Evolutionary conservation across 208 protist species (phyloP).

Genomic region (Trypanosoma avium): DNA sequence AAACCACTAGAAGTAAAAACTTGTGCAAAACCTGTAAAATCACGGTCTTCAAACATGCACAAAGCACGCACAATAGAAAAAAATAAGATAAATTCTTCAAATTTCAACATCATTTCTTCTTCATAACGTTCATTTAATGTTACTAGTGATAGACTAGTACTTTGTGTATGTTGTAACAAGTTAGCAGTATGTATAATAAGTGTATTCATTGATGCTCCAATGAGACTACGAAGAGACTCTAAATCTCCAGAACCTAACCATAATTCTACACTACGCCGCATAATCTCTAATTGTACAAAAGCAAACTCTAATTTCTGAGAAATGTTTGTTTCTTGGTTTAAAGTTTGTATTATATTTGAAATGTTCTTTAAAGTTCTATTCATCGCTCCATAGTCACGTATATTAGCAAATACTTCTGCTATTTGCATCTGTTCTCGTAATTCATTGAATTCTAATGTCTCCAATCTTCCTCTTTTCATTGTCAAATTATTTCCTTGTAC

Average conservation of each 20-base stretch:
- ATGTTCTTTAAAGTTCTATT: slow-evolving; percentile 10
- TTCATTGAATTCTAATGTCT: slow-evolving; percentile 5
- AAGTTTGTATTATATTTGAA: not conserved
- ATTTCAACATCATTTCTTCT: not conserved
- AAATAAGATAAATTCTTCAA: slow-evolving; percentile 19
- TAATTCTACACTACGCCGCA: slow-evolving; percentile 14
- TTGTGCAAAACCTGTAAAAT: slow-evolving; percentile 19
- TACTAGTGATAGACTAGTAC: not conserved
- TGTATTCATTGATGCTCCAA: slow-evolving; percentile 5
- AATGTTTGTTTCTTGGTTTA: not conserved
- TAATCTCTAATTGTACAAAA: slow-evolving; percentile 17
- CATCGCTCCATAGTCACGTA: slow-evolving; percentile 21
- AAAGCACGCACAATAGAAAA: slow-evolving; percentile 24
- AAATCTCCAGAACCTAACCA: slow-evolving; percentile 10
- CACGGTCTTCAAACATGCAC: slow-evolving; percentile 14
- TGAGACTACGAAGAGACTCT: slow-evolving; percentile 14
- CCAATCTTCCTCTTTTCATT: slow-evolving; percentile 11
- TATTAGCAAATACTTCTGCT: slow-evolving; percentile 18
- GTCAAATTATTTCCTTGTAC: not conserved
- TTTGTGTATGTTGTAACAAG: not conserved
- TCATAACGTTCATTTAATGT: not conserved
- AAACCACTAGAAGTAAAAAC: slow-evolving; percentile 16
- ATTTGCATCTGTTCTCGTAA: slow-evolving; percentile 1
- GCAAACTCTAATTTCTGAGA: not conserved
- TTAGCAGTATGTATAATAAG: slow-evolving; percentile 25